phyloP scores from a whole-genome alignment of 768 basidiomycete genomes.

The Leccinum rimulosum region DNA sequence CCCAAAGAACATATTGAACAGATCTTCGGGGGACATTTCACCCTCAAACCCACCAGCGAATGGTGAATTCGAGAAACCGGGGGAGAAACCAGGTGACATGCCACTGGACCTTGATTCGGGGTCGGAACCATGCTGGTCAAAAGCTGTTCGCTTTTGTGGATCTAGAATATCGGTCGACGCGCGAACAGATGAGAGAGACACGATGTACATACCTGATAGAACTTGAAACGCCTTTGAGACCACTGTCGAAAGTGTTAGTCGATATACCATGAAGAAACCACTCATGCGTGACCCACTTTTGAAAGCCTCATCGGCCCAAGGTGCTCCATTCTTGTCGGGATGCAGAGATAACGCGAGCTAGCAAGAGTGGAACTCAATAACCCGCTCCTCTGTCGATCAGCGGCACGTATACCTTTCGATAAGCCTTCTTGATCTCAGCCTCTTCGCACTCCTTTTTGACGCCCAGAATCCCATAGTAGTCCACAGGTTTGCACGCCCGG shows the following conservation, averaged over 20 bases:
- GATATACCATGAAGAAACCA: not conserved
- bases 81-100: slow-evolving; percentile 51
- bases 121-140: slow-evolving; percentile 81
- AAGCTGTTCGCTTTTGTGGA: slow-evolving; percentile 84
- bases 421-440: slow-evolving; percentile 87
- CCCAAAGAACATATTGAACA: slow-evolving; percentile 99
- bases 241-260: slow-evolving; percentile 49
- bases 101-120: slow-evolving; percentile 82
- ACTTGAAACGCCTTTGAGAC: slow-evolving; percentile 98
- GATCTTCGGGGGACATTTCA: slow-evolving; percentile 91
- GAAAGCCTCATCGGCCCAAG: slow-evolving; percentile 98
- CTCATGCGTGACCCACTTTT: slow-evolving; percentile 62
- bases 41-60: slow-evolving; percentile 65
- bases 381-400: slow-evolving; percentile 1
- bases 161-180: slow-evolving; percentile 42
- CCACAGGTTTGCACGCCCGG: slow-evolving; percentile 78
- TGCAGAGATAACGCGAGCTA: slow-evolving; percentile 87
- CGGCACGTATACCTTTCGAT: slow-evolving; percentile 76
- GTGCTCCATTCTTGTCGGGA: slow-evolving; percentile 94
- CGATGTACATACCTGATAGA: slow-evolving; percentile 58
- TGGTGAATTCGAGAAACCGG: slow-evolving; percentile 48
- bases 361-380: slow-evolving; percentile 10
- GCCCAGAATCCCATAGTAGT: slow-evolving; percentile 90
- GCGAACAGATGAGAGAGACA: not conserved
- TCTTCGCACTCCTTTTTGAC: slow-evolving; percentile 82